phyloP scores from a whole-genome alignment of 441 rosid genomes.

The Metrosideros polymorpha region DNA sequence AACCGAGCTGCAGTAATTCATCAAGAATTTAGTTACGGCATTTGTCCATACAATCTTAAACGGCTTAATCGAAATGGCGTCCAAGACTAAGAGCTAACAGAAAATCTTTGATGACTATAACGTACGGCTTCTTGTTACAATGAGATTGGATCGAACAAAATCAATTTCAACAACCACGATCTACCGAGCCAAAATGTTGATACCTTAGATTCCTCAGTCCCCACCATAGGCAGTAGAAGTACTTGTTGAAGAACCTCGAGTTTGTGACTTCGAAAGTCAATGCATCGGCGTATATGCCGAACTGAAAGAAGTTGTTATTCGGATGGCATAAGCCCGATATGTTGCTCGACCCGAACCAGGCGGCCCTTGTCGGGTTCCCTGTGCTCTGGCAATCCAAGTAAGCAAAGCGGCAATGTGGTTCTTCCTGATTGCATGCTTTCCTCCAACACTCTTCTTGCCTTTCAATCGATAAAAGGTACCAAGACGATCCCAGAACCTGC shows the following conservation, averaged over 20 bases:
- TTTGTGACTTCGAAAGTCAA: conserved; percentile 14
- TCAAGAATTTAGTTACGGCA: not conserved
- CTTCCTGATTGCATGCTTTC: conserved; percentile 9
- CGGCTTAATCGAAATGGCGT: not conserved
- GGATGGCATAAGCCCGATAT: conserved; percentile 17
- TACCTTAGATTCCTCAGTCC: conserved; percentile 37
- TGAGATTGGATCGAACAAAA: not conserved
- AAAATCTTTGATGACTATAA: not conserved
- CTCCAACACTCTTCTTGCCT: conserved; percentile 47
- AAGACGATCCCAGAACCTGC: conserved; percentile 49
- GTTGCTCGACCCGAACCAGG: conserved; percentile 23
- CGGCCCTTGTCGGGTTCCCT: conserved; percentile 5
- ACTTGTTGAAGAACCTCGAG: conserved; percentile 23
- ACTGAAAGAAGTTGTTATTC: not conserved
- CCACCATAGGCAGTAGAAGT: conserved; percentile 41
- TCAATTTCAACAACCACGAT: not conserved
- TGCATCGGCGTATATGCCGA: conserved; percentile 32
- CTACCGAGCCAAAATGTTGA: not conserved
- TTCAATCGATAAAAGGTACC: conserved; percentile 50
- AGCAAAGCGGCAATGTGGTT: conserved; percentile 10
- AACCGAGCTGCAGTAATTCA: conserved; percentile 27
- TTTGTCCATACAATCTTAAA: not conserved
- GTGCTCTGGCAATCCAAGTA: conserved; percentile 16
- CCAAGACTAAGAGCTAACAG: not conserved
- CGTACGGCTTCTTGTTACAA: not conserved